Conservation (phyloP, 176 grass and related monocot genomes). For the Bothriochloa decipiens region DNA sequence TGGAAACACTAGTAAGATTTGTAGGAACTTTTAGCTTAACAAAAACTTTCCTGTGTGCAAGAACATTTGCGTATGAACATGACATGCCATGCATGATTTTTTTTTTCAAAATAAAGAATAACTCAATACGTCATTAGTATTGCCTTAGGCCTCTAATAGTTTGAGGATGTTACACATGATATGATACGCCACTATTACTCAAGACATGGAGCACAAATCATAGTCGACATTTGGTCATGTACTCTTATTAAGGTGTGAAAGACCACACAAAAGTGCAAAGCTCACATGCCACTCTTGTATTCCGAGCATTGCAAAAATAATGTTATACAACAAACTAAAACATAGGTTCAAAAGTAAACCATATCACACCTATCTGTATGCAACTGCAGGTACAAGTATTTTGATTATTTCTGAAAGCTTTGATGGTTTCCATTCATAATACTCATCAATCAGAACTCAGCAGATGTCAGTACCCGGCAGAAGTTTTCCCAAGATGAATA, state of each 20-base stretch:
- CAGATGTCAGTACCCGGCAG: not conserved
- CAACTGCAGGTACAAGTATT: not conserved
- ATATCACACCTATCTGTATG: not conserved
- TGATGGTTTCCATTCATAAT: not conserved
- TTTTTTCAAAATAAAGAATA: too few species aligned
- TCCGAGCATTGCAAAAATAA: not conserved
- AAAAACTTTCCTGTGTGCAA: too few species aligned
- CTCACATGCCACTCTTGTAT: not conserved
- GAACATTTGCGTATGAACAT: too few species aligned
- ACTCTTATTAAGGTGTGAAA: not conserved
- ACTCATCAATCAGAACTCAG: not conserved
- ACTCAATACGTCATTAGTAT: too few species aligned
- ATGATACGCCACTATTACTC: too few species aligned
- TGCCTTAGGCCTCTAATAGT: too few species aligned
- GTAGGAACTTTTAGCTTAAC: too few species aligned
- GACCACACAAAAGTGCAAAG: not conserved
- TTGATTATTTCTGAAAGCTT: not conserved
- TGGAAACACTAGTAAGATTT: too few species aligned
- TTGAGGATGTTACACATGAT: too few species aligned
- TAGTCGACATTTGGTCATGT: not conserved
- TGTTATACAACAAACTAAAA: not conserved
- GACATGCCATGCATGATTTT: too few species aligned
- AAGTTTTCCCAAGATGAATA: constrained; percentile 2
- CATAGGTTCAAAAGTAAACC: not conserved
- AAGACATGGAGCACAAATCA: too few species aligned